These are phyloP conservation scores for Hemerocallis citrina DNA, from an alignment of 106 monocot genomes.

Conservation along the genomic window DNA sequence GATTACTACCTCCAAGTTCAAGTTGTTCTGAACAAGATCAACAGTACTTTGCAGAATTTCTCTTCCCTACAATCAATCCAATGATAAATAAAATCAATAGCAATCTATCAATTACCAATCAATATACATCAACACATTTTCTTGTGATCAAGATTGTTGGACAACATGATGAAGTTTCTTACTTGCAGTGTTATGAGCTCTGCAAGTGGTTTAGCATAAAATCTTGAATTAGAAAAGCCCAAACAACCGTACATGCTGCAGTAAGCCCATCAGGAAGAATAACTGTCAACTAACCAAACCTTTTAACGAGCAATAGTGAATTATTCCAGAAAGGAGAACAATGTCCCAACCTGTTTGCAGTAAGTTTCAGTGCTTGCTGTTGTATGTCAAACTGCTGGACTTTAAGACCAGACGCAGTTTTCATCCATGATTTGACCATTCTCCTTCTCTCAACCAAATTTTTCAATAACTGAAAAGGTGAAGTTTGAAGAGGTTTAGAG, in stretches of 20 bases:
- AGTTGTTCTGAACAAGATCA: constrained; percentile 86
- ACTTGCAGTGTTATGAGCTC: constrained; percentile 94
- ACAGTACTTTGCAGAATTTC: constrained; percentile 97
- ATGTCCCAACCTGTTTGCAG: constrained; percentile 79
- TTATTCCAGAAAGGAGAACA: neutral
- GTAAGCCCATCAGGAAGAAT: constrained; percentile 9
- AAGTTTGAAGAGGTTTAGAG: neutral
- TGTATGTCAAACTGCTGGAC: constrained; percentile 91
- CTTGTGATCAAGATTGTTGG: neutral
- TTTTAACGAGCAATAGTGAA: neutral
- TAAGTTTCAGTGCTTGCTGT: constrained; percentile 92
- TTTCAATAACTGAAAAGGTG: constrained; percentile 51
- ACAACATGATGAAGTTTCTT: constrained; percentile 13
- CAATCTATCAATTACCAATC: neutral
- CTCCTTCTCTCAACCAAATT: constrained; percentile 84
- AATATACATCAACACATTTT: neutral
- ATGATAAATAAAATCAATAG: neutral
- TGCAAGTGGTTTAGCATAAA: constrained; percentile 95
- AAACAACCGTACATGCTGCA: constrained; percentile 98
- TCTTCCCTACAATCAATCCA: constrained; percentile 61
- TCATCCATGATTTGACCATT: constrained; percentile 83
- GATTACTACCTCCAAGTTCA: constrained; percentile 76
- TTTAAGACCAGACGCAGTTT: constrained; percentile 80
- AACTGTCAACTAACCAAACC: constrained; percentile 1
- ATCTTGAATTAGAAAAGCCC: constrained; percentile 94